phyloP scores from a whole-genome alignment of 139 green algal species.

The Trebouxia sp. region DNA sequence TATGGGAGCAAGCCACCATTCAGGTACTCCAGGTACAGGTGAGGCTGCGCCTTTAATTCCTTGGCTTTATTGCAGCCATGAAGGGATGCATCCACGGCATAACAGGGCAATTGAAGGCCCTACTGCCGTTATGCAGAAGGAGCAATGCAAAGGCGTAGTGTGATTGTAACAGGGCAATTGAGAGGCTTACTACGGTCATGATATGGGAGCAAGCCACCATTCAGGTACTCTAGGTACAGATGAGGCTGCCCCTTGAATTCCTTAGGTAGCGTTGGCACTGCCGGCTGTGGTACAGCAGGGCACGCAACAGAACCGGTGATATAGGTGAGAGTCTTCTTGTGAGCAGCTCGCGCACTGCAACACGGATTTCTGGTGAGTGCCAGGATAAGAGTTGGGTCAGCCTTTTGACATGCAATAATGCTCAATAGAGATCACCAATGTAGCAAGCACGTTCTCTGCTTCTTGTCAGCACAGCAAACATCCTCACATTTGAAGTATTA shows the following conservation, averaged over 20 bases:
- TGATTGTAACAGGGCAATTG: not conserved
- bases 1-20: slow-evolving; percentile 60
- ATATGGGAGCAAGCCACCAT: slow-evolving; percentile 57
- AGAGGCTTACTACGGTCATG: slow-evolving; percentile 3
- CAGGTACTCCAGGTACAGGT: slow-evolving; percentile 44
- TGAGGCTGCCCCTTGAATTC: slow-evolving; percentile 38
- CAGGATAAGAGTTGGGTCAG: no score
- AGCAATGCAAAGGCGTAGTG: not conserved
- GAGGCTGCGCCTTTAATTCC: slow-evolving; percentile 30
- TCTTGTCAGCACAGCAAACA: no score
- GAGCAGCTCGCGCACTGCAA: not conserved
- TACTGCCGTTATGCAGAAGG: no score
- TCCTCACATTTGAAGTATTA: no score
- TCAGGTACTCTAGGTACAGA: slow-evolving; percentile 44
- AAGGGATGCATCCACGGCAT: not conserved
- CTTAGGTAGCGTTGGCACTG: slow-evolving; percentile 17
- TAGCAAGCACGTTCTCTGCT: no score
- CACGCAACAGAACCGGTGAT: no score
- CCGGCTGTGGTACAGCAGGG: no score
- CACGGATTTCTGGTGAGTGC: no score
- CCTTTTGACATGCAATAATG: no score
- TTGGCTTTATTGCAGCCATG: no score
- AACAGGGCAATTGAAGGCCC: no score
- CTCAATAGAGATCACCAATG: no score
- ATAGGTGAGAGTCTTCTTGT: not conserved